Conservation (phyloP, 495 filamentous ascomycete species). For the Cryomyces minteri region DNA sequence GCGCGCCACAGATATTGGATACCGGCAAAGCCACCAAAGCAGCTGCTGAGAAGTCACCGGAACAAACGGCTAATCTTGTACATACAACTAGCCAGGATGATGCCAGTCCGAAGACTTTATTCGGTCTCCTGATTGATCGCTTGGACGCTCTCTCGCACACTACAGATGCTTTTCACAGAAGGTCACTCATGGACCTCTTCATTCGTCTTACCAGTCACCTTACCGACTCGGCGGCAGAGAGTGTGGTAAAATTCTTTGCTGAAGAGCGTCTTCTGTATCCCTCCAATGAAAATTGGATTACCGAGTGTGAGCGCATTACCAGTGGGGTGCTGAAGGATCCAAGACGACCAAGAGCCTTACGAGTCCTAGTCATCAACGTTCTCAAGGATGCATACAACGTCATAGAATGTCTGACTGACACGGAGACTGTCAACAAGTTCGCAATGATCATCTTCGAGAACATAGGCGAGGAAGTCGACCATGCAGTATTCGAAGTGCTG, state of each 20-base stretch:
- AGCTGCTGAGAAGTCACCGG: neutral
- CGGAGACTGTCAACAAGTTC: constrained; percentile 24
- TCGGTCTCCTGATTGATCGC: neutral
- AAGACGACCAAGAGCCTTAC: constrained; percentile 43
- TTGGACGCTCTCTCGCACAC: constrained; percentile 13
- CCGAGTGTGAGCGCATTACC: constrained; percentile 41
- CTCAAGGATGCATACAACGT: constrained; percentile 47
- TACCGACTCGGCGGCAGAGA: constrained; percentile 35
- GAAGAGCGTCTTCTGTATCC: constrained; percentile 52
- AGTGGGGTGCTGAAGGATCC: constrained; percentile 46
- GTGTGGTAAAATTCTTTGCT: constrained; percentile 38
- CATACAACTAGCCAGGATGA: neutral
- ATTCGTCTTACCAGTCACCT: constrained; percentile 35
- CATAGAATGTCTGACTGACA: constrained; percentile 21
- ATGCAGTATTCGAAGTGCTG: constrained; percentile 21
- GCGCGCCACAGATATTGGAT: constrained; percentile 3
- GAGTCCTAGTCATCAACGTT: constrained; percentile 35
- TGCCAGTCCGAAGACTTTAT: constrained; percentile 1
- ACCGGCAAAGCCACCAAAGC: constrained; percentile 1
- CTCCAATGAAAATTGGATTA: constrained; percentile 46
- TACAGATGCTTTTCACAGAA: constrained; percentile 31
- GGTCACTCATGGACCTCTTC: constrained; percentile 53
- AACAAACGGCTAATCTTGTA: neutral
- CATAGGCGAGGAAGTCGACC: constrained; percentile 30
- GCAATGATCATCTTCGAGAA: constrained; percentile 30